phyloP scores from a whole-genome alignment of 2,329 filamentous ascomycete species.

The Drechslera avenae region DNA sequence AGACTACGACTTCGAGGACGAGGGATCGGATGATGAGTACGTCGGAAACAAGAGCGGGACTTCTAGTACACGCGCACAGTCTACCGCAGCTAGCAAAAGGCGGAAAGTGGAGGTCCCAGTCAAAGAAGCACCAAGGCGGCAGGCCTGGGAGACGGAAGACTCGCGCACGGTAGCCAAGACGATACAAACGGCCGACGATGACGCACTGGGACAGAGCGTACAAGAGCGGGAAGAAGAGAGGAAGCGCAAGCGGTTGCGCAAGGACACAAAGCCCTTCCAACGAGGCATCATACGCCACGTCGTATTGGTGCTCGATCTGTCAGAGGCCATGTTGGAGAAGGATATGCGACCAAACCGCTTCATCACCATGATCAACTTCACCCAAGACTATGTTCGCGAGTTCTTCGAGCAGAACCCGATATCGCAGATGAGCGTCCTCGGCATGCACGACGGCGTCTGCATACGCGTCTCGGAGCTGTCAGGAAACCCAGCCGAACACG shows the following conservation, averaged over 20 bases:
- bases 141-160: conserved; percentile 54
- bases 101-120: conserved; percentile 24
- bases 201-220: conserved; percentile 72
- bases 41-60: conserved; percentile 47
- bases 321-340: conserved; percentile 92
- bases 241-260: conserved; percentile 78
- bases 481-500: conserved; percentile 88
- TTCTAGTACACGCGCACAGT: conserved; percentile 34
- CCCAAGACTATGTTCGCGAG: conserved; percentile 85
- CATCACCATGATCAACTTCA: conserved; percentile 79
- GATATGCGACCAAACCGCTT: conserved; percentile 89
- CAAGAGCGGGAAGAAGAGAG: conserved; percentile 78
- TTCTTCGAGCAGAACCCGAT: conserved; percentile 99
- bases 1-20: conserved; percentile 71
- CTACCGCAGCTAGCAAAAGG: conserved; percentile 25
- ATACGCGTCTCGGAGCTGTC: conserved; percentile 85
- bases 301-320: conserved; percentile 88
- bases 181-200: conserved; percentile 61
- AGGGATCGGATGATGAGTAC: conserved; percentile 68
- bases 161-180: conserved; percentile 67
- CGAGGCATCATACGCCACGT: conserved; percentile 97
- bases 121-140: conserved; percentile 47
- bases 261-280: conserved; percentile 94
- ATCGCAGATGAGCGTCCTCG: conserved; percentile 88
- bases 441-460: conserved; percentile 90